phyloP scores from a whole-genome alignment of 2,329 filamentous ascomycete species.

The Cladosporium austrohemisphaericum region DNA sequence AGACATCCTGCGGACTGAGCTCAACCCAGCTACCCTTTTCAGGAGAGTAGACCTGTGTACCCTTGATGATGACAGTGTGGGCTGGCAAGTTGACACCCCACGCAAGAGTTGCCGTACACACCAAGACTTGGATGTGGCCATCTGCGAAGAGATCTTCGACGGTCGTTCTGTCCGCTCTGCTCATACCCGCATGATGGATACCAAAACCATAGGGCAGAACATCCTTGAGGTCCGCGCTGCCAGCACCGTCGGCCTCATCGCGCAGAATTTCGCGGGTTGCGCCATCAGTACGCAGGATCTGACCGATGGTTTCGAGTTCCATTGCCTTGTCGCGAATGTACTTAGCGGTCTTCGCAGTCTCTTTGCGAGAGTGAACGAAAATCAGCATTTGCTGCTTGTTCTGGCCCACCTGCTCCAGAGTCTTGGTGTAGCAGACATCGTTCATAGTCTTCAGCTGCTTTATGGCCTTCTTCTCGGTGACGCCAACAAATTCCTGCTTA shows the following conservation, averaged over 20 bases:
- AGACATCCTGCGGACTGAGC: slow-evolving; percentile 90
- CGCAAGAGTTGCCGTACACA: slow-evolving; percentile 95
- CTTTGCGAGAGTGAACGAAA: slow-evolving; percentile 96
- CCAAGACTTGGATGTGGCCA: slow-evolving; percentile 88
- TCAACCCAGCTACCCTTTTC: slow-evolving; percentile 99
- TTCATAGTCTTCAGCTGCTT: slow-evolving; percentile 99
- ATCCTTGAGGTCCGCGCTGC: slow-evolving; percentile 87
- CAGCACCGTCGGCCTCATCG: slow-evolving; percentile 76
- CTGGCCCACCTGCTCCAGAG: slow-evolving; percentile 89
- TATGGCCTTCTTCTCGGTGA: slow-evolving; percentile 97
- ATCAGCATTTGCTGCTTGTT: slow-evolving; percentile 98
- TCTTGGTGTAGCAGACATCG: slow-evolving; percentile 96
- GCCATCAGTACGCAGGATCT: slow-evolving; percentile 89
- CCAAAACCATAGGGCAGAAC: slow-evolving; percentile 93
- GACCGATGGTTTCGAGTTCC: slow-evolving; percentile 94
- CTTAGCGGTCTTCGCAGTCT: slow-evolving; percentile 94
- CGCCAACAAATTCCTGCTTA: slow-evolving; percentile 94
- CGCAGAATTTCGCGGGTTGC: slow-evolving; percentile 84
- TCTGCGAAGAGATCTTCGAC: slow-evolving; percentile 93
- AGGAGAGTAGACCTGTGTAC: slow-evolving; percentile 94
- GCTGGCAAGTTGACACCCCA: slow-evolving; percentile 99
- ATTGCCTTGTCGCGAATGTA: slow-evolving; percentile 95
- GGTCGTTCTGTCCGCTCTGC: slow-evolving; percentile 84
- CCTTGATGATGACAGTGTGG: slow-evolving; percentile 98
- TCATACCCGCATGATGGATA: slow-evolving; percentile 98